A percentile compares a stretch with the other conserved stretches of the same genome.
phyloP scores from a whole-genome alignment of 768 basidiomycete genomes.

The Floccularia luteovirens region DNA sequence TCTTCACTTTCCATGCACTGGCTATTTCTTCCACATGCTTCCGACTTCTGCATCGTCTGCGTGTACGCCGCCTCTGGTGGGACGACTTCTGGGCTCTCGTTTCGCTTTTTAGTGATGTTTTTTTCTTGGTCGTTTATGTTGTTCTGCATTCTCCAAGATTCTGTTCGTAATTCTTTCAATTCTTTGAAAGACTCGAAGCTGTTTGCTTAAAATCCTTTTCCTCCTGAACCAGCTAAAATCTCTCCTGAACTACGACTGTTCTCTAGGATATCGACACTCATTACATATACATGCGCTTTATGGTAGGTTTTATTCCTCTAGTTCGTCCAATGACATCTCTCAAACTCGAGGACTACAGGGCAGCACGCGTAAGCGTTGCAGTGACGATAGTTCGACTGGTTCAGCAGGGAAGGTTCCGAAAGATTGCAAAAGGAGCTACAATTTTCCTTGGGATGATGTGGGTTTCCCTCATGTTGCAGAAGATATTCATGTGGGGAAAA shows the following conservation, averaged over 20 bases:
- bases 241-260: background rate
- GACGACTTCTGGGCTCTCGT: slow-evolving; percentile 10
- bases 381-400: slow-evolving; percentile 14
- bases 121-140: slow-evolving; percentile 1
- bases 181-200: background rate
- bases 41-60: slow-evolving; percentile 4
- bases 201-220: background rate
- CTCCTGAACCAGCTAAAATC: background rate
- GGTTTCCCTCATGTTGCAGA: slow-evolving; percentile 8
- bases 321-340: background rate
- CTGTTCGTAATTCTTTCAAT: background rate
- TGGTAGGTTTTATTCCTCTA: slow-evolving; percentile 3
- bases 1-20: background rate
- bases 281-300: slow-evolving; percentile 1
- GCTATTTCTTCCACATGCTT: slow-evolving; percentile 6
- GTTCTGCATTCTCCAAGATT: background rate
- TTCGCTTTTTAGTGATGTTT: slow-evolving; percentile 4
- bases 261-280: background rate
- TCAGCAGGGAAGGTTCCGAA: slow-evolving; percentile 8
- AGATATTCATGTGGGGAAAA: slow-evolving; percentile 9
- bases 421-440: slow-evolving; percentile 5
- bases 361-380: slow-evolving; percentile 9
- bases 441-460: slow-evolving; percentile 7
- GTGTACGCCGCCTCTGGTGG: slow-evolving; percentile 7
- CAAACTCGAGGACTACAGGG: slow-evolving; percentile 2